A percentile compares a stretch with the other conserved stretches of the same genome.
Conservation (phyloP, 2,329 filamentous ascomycete genomes). For the Knoxdaviesia proteae region DNA sequence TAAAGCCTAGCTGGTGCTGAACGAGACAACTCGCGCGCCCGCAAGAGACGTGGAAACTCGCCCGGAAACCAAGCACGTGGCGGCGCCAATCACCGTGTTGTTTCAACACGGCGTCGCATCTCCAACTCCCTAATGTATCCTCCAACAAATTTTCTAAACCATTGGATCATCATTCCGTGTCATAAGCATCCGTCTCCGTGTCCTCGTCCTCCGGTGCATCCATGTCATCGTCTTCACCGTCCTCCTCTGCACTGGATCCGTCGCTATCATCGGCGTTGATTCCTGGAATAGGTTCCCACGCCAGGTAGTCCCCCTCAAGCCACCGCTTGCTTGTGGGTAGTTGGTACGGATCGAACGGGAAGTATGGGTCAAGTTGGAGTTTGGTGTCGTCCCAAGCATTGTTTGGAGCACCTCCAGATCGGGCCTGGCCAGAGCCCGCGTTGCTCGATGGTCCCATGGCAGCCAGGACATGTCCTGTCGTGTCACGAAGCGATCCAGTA, state of each 20-base stretch:
- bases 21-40: too few species aligned
- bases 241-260: slow-evolving; percentile 28
- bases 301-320: slow-evolving; percentile 67
- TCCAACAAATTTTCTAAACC: too few species aligned
- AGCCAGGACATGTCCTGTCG: slow-evolving; percentile 3
- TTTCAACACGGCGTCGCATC: too few species aligned
- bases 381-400: slow-evolving; percentile 40
- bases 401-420: slow-evolving; percentile 20
- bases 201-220: slow-evolving; percentile 28
- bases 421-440: slow-evolving; percentile 17
- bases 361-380: slow-evolving; percentile 81
- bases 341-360: slow-evolving; percentile 93
- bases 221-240: slow-evolving; percentile 18
- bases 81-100: too few species aligned
- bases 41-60: too few species aligned
- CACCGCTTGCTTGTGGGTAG: slow-evolving; percentile 71
- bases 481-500: slow-evolving; percentile 3
- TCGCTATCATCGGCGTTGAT: slow-evolving; percentile 38
- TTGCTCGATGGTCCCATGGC: too few species aligned
- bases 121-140: too few species aligned
- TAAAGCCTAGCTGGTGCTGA: too few species aligned
- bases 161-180: too few species aligned
- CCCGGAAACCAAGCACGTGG: too few species aligned
- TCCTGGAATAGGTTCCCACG: slow-evolving; percentile 58
- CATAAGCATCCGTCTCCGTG: slow-evolving; percentile 20